Conservation (phyloP, 2,329 filamentous ascomycete species). For the Pseudogymnoascus destructans region DNA sequence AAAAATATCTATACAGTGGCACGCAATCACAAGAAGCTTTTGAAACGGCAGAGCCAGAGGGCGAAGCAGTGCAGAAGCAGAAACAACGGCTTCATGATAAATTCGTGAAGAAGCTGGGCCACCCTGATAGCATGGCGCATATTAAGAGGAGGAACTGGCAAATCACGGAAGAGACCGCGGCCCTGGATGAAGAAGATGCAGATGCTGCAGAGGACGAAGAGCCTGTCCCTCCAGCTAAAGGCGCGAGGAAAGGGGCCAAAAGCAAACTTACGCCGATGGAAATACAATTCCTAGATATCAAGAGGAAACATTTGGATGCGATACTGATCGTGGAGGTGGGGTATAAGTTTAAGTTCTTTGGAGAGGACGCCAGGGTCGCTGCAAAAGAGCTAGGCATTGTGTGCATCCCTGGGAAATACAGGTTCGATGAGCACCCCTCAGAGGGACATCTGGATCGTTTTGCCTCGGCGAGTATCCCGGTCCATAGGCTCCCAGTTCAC, state of each 20-base stretch:
- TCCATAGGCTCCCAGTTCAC: constrained; percentile 82
- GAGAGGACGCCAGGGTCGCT: constrained; percentile 80
- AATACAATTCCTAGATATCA: constrained; percentile 85
- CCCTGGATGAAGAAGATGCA: constrained; percentile 33
- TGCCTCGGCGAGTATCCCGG: constrained; percentile 88
- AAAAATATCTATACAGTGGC: constrained; percentile 38
- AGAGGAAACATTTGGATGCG: constrained; percentile 79
- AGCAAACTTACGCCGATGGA: constrained; percentile 90
- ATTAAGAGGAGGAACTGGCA: constrained; percentile 47
- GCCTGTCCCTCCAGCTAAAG: constrained; percentile 37
- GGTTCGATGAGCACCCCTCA: constrained; percentile 87
- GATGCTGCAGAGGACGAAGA: constrained; percentile 47
- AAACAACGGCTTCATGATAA: constrained; percentile 65
- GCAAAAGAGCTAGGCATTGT: constrained; percentile 88
- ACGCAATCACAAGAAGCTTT: constrained; percentile 21
- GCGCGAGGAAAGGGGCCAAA: constrained; percentile 58
- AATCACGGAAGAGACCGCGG: constrained; percentile 39
- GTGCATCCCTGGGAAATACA: constrained; percentile 88
- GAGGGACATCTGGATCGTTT: constrained; percentile 88
- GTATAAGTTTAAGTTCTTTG: constrained; percentile 96
- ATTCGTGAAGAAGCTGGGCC: constrained; percentile 83
- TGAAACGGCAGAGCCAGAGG: constrained; percentile 32
- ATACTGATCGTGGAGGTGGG: constrained; percentile 88
- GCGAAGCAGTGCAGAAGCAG: constrained; percentile 39
- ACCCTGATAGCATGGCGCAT: constrained; percentile 64